These are phyloP conservation scores for Zygnema cylindricum DNA, from an alignment of 139 green algal genomes.

Conservation along the genomic window DNA sequence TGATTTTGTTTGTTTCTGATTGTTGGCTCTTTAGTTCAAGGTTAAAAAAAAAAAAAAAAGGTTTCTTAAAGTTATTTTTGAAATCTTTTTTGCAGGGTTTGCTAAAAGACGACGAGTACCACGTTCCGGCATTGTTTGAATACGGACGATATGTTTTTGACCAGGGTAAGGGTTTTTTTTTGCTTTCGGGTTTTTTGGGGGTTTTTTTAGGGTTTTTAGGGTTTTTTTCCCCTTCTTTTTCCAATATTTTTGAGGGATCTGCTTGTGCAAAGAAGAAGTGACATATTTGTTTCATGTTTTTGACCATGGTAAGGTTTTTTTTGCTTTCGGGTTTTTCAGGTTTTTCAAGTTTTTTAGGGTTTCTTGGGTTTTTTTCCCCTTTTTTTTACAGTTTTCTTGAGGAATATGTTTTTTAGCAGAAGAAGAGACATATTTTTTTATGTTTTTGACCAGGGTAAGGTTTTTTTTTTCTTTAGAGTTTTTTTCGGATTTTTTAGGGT, in stretches of 20 bases:
- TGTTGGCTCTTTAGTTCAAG: no score
- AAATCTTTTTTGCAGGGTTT: no score
- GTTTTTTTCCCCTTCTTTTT: no score
- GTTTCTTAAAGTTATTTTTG: no score
- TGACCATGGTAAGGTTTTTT: neutral
- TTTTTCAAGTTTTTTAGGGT: neutral
- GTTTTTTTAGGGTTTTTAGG: neutral
- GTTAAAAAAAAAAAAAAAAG: no score
- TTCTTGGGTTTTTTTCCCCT: no score
- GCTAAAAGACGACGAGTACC: slow-evolving; percentile 13
- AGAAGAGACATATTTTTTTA: no score
- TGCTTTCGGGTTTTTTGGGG: neutral
- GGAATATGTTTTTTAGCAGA: no score
- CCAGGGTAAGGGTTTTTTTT: neutral
- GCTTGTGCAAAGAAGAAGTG: neutral
- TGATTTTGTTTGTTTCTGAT: no score
- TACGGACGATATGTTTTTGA: slow-evolving; percentile 17
- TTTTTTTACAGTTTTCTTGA: no score
- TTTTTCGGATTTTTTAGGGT: neutral
- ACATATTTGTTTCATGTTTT: slow-evolving; percentile 3
- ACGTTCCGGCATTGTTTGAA: neutral
- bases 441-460: slow-evolving; percentile 11
- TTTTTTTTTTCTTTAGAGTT: neutral
- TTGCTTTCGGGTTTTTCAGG: neutral
- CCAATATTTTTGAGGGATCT: no score